Conservation (phyloP, 2,329 filamentous ascomycete species). For the Cladosporium sp. region DNA sequence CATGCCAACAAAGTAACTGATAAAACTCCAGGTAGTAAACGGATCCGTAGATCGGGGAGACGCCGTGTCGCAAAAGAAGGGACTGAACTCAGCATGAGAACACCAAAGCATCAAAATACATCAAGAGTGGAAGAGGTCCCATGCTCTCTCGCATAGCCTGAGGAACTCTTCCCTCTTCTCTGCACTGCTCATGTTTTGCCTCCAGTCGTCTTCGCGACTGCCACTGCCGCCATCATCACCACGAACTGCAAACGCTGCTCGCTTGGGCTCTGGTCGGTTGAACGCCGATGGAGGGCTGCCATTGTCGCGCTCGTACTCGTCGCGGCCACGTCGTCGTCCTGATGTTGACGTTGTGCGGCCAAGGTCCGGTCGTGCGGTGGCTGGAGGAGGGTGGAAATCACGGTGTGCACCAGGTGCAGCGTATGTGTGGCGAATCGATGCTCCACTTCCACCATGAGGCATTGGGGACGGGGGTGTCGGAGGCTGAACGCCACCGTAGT, state of each 20-base stretch:
- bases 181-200: constrained; percentile 80
- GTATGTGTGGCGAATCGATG: constrained; percentile 13
- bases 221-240: constrained; percentile 28
- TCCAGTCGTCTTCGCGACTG: constrained; percentile 42
- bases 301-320: constrained; percentile 88
- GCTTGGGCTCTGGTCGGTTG: constrained; percentile 64
- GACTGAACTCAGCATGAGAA: background rate
- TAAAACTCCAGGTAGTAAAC: background rate
- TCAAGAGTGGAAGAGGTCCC: constrained; percentile 94
- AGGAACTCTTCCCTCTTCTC: constrained; percentile 94
- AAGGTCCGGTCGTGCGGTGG: constrained; percentile 31
- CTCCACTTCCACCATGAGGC: constrained; percentile 40
- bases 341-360: constrained; percentile 52
- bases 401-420: constrained; percentile 25
- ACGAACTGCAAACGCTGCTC: constrained; percentile 37
- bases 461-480: constrained; percentile 85
- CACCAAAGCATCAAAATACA: background rate
- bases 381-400: constrained; percentile 16
- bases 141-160: constrained; percentile 79
- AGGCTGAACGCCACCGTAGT: constrained; percentile 92
- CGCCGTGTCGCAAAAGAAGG: constrained; percentile 1
- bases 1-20: background rate
- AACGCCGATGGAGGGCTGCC: constrained; percentile 66
- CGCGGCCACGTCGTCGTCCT: constrained; percentile 73
- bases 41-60: background rate